These are phyloP conservation scores for Salix viminalis DNA, from an alignment of 345 rosid genomes.

Conservation along the genomic window DNA sequence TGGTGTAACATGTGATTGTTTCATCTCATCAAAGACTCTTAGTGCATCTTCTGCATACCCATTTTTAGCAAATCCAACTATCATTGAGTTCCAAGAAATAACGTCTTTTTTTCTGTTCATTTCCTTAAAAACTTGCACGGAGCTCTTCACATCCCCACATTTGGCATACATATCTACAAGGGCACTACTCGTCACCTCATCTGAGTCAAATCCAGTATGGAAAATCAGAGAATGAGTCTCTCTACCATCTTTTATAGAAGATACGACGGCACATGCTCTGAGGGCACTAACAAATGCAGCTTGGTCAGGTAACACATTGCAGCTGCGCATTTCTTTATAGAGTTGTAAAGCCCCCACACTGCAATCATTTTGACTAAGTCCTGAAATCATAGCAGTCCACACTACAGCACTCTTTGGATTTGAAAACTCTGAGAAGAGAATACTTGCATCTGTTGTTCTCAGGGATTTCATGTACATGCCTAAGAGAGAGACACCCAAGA, in stretches of 20 bases:
- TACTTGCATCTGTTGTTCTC: constrained; percentile 47
- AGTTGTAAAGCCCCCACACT: constrained; percentile 59
- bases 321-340: constrained; percentile 58
- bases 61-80: constrained; percentile 86
- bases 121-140: constrained; percentile 58
- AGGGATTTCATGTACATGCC: constrained; percentile 68
- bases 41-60: constrained; percentile 86
- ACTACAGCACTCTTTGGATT: constrained; percentile 54
- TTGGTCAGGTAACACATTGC: constrained; percentile 67
- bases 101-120: constrained; percentile 48
- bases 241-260: constrained; percentile 62
- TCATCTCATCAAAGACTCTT: constrained; percentile 54
- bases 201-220: constrained; percentile 58
- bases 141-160: constrained; percentile 76
- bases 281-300: constrained; percentile 87
- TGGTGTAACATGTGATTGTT: constrained; percentile 48
- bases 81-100: constrained; percentile 87
- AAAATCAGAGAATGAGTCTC: constrained; percentile 64
- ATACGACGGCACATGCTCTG: constrained; percentile 63
- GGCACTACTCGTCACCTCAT: constrained; percentile 72
- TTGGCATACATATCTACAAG: constrained; percentile 96
- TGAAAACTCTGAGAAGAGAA: constrained; percentile 59
- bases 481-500: constrained; percentile 65
- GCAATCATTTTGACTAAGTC: constrained; percentile 64
- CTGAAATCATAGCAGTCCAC: constrained; percentile 88